A percentile compares a stretch with the other conserved stretches of the same genome.
Conservation (phyloP, 192 early-diverging fungal genomes). For the Rhizoclosmatium globosum region DNA sequence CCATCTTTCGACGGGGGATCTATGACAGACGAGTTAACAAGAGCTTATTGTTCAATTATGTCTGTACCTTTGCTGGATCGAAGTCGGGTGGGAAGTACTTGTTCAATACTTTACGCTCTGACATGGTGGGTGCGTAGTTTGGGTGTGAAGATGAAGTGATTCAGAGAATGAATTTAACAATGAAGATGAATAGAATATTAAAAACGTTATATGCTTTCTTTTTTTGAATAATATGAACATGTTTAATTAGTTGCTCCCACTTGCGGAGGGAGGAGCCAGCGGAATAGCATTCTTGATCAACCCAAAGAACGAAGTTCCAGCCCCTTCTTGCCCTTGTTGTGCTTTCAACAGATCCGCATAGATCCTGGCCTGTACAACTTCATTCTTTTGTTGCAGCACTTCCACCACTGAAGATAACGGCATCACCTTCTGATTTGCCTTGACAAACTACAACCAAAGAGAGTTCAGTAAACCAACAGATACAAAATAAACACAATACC, state of each 20-base stretch:
- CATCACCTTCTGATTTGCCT: constrained; percentile 16
- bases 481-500: constrained; percentile 22
- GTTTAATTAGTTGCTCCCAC: not conserved
- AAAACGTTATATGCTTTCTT: too few species aligned
- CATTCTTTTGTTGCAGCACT: constrained; percentile 1
- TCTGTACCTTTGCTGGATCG: constrained; percentile 81
- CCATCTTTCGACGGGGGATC: constrained; percentile 82
- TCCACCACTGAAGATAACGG: constrained; percentile 20
- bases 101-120: constrained; percentile 95
- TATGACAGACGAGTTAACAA: not conserved
- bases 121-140: constrained; percentile 54
- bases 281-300: not conserved
- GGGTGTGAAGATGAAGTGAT: too few species aligned
- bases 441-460: constrained; percentile 22
- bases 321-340: not conserved
- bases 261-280: not conserved
- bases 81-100: constrained; percentile 98
- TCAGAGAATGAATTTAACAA: too few species aligned
- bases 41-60: not conserved
- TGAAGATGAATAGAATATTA: too few species aligned
- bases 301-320: not conserved
- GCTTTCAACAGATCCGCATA: not conserved
- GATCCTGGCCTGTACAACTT: constrained; percentile 32
- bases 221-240: too few species aligned
- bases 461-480: not conserved